Evolutionary conservation across 768 basidiomycete species (phyloP), one percentile per base, ranked within the genome.

Genomic region (Kwoniella dendrophila): DNA sequence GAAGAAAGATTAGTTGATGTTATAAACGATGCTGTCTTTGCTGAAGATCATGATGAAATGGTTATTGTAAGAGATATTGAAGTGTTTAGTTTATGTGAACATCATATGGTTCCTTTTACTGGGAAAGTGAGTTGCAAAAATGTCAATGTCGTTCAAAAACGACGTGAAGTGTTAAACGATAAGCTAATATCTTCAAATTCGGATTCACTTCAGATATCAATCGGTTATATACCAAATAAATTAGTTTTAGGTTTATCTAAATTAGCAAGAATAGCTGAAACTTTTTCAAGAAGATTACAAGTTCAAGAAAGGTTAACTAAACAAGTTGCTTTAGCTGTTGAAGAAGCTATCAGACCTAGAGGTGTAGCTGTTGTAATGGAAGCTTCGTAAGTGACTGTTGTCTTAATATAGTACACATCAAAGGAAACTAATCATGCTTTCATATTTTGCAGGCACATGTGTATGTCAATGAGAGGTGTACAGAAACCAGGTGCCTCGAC

Each of bases 301-400:
- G 94, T 99, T 16, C 96, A 99, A 81, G 96, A 99, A 80, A 87
- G 96, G 32, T 83, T 99, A 47, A 98, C 96, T 41, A 93, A 92
- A 78, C 96, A 99, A 81, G 92, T 99, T 61, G 96, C 96, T 7
- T 85, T 96, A 55, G 92, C 95, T n/a, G 89, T 99, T 5, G 90
- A 96, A 79, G 95, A 99, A 79, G 96, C 96, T 18, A 97, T 99
- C 72, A 88, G 92, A 78, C 96, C 96, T 51, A 86, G 91, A 71
- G 96, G 96, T 45, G 96, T 99, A 38, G 96, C 96, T 7, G 96
- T 99, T 66, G 96, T 99, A 50, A 98, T 99, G 90, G 95, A 99
- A 80, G 94, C 94, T 64, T 90, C 90, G 91, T 92, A 78, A 76
- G 91, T 84, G 48, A n/a, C 33, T 26, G 6, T 5, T 32, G 26